Base-by-base conservation (phyloP, 2,329 filamentous ascomycete genomes). In the Botryosphaeria agaves region DNA sequence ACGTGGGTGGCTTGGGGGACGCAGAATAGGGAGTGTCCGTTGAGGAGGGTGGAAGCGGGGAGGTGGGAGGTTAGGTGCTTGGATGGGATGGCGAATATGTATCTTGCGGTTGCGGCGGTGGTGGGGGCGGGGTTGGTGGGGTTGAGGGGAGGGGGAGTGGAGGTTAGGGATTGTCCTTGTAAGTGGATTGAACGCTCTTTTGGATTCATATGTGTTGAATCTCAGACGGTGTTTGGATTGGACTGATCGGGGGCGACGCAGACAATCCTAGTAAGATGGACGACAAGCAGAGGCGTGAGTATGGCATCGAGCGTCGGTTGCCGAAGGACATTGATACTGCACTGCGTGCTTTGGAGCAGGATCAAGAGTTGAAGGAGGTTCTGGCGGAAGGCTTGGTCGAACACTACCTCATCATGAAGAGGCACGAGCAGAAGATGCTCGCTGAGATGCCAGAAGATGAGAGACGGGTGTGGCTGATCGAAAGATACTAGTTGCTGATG, bases 81-180 rank as follows among this genome's bases (percentile, higher is more conserved):
- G n/a, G 82, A 91, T 43, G 82, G 81, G 0, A 53, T 83, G 12
- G 77, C 80, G 3, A 91, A 91, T 45, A 69, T 74, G 32, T 91
- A 89, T 45, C 51, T 91, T 2, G 76, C 69, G 0, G 48, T 79
- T 12, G 62, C 66, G 0, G 72, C 69, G 0, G 45, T 83, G 1
- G 44, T 83, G 1, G 61, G 60, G 0, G 68, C 69, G 0, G 78
- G 78, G 0, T 51, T 66, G 0, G 36, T 61, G 2, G 77, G 77
- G 0, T 40, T 81, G 3, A 39, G 45, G 2, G 48, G 55, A 1
- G 51, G 58, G 32, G 37, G 49, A 28, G 47, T 76, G 28, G 42
- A 44, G 8, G 62, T 62, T 52, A 46, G 55, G 18, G 72, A 80
- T 41, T 72, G 70, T 36, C 42, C 43, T 5, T 32, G 41, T 43